phyloP scores from a whole-genome alignment of 495 filamentous ascomycete species.

The Hypomontagnella monticulosa region DNA sequence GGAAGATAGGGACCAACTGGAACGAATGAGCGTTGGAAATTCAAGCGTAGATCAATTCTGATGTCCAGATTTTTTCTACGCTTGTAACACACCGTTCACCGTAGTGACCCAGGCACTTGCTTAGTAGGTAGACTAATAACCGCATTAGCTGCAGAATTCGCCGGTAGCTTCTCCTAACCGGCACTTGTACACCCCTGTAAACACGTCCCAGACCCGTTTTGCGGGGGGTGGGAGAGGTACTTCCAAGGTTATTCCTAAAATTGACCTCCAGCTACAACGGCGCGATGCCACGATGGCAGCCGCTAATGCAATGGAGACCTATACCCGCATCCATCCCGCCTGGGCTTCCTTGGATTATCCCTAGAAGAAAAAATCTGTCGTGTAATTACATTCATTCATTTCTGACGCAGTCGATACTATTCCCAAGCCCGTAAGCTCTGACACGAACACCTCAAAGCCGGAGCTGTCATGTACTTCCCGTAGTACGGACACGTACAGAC shows the following conservation, averaged over 20 bases:
- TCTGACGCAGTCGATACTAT: too few relatives aligned
- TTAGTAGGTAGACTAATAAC: slow-evolving; percentile 4
- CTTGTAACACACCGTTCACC: neutral
- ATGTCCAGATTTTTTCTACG: too few relatives aligned
- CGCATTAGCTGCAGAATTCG: slow-evolving; percentile 4
- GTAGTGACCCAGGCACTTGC: neutral
- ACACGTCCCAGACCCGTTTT: slow-evolving; percentile 9
- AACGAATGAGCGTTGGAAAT: neutral
- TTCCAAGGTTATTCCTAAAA: neutral
- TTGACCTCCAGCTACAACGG: neutral
- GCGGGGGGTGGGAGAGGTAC: neutral
- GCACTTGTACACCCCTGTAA: slow-evolving; percentile 29
- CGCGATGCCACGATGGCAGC: slow-evolving; percentile 6
- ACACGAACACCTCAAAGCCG: too few relatives aligned
- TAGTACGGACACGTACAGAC: slow-evolving; percentile 5
- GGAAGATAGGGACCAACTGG: neutral
- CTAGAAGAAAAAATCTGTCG: too few relatives aligned
- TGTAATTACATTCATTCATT: too few relatives aligned
- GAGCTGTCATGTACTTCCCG: neutral
- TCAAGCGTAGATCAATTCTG: neutral
- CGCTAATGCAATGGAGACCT: slow-evolving; percentile 32
- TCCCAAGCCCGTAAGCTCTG: too few relatives aligned
- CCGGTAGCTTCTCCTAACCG: slow-evolving; percentile 13
- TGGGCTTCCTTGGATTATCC: neutral
- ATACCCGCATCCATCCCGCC: slow-evolving; percentile 27